Evolutionary conservation across 352 stramenopile genomes (phyloP), one percentile per base, ranked within the genome.

Genomic region (Plasmopara halstedii): DNA sequence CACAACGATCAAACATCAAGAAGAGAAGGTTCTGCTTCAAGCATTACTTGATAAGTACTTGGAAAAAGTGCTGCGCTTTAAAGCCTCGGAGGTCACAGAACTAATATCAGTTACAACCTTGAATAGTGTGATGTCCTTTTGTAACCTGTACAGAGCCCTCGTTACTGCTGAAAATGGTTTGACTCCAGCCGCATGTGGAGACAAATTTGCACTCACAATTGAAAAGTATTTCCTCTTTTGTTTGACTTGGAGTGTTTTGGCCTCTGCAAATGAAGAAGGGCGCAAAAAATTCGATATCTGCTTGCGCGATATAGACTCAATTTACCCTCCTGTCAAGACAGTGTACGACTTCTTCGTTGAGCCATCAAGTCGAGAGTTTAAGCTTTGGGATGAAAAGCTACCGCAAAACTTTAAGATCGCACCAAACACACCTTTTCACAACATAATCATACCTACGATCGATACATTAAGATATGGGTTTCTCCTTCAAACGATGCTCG

Each of bases 331-430:
- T 17, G 67, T 92, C 2, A 90, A 94, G 50, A 97, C 83, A 8
- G 73, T 91, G 0, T 97, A 97, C 58, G 91, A 97, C 52, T 97
- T 96, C 51, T 96, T 72, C 21, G 74, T 97, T 15, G 90, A 97
- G 49, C 49, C 73, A 9, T 59, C 73, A 26, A 62, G 55, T n/a
- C 62, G 66, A 5, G 82, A 93, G 15, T 88, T 93, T 35, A 91
- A 88, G 45, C 57, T 91, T 1, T 91, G 79, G 79, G 79, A 93
- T 40, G 81, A 93, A 22, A 86, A 86, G 34, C 53, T 93, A 0
- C 75, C 81, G 3, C 67, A 62, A 6, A 90, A 83, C 46, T 85
- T 89, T 47, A 72, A 74, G 10, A 75, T 93, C 7, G 60, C 68
- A 2, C 67, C 76, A 3, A 79, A 79, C 39, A 87, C 73, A 0